Percentiles rank a stretch among this genome's conserved stretches.
Evolutionary conservation across 495 filamentous ascomycete species (phyloP).

Genomic region (Hypoxylon lienhwacheense): DNA sequence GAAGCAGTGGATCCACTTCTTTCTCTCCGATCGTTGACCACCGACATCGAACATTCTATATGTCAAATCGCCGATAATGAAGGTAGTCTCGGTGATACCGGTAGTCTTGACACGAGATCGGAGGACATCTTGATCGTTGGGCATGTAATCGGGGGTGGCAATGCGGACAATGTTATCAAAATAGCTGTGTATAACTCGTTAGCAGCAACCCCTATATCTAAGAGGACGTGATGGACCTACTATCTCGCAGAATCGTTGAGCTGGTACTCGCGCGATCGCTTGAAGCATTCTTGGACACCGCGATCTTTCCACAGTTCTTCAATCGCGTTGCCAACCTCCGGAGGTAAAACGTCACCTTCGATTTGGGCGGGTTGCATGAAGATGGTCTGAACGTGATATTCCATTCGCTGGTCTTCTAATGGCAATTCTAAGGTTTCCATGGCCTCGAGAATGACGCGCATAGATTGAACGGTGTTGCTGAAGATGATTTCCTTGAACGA

Average conservation of each 20-base stretch:
- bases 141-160: constrained; percentile 88
- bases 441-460: constrained; percentile 93
- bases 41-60: constrained; percentile 99
- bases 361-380: constrained; percentile 97
- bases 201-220: no score
- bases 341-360: constrained; percentile 90
- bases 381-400: constrained; percentile 93
- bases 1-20: constrained; percentile 99
- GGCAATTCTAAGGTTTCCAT: constrained; percentile 94
- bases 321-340: constrained; percentile 92
- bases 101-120: constrained; percentile 98
- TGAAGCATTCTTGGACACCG: constrained; percentile 94
- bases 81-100: constrained; percentile 98
- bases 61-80: constrained; percentile 95
- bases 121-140: constrained; percentile 96
- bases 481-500: constrained; percentile 97
- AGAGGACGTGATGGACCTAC: constrained; percentile 70
- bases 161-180: constrained; percentile 95
- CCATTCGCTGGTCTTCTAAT: constrained; percentile 81
- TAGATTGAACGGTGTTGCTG: constrained; percentile 95
- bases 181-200: no score
- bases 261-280: constrained; percentile 93
- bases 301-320: constrained; percentile 91
- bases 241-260: constrained; percentile 98
- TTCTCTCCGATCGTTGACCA: constrained; percentile 96